A percentile compares a stretch with the other conserved stretches of the same genome.
Evolutionary conservation across 192 early-diverging fungal species (phyloP).

Genomic region (Pilobolus umbonatus): DNA sequence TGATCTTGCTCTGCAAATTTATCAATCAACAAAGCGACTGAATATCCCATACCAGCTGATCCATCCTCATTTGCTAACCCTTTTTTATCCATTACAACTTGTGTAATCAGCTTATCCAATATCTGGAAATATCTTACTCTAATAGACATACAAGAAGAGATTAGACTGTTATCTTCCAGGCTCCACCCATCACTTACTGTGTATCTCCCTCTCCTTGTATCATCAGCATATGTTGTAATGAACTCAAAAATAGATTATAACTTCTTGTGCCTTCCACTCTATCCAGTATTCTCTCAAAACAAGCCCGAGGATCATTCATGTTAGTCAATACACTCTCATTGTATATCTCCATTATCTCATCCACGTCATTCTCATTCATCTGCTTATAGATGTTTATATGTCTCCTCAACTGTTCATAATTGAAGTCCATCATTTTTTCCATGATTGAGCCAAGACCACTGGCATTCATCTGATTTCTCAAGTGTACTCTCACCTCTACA

Average conservation of each 20-base stretch:
- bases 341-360: slow-evolving; percentile 57
- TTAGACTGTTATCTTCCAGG: background rate
- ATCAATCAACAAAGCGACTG: slow-evolving; percentile 63
- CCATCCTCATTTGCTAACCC: slow-evolving; percentile 51
- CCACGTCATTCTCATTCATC: slow-evolving; percentile 41
- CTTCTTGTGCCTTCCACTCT: slow-evolving; percentile 69
- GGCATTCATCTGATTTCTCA: slow-evolving; percentile 66
- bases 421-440: slow-evolving; percentile 48
- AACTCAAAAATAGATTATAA: slow-evolving; percentile 68
- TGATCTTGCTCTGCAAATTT: slow-evolving; percentile 79
- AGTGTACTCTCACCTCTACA: slow-evolving; percentile 66
- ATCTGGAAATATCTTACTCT: slow-evolving; percentile 75
- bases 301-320: slow-evolving; percentile 75
- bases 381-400: slow-evolving; percentile 30
- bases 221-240: slow-evolving; percentile 69
- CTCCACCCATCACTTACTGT: slow-evolving; percentile 22
- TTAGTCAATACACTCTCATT: slow-evolving; percentile 64
- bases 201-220: slow-evolving; percentile 65
- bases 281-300: slow-evolving; percentile 64
- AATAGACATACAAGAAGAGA: slow-evolving; percentile 8
- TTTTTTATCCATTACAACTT: slow-evolving; percentile 75
- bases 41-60: slow-evolving; percentile 55
- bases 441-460: slow-evolving; percentile 68
- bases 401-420: slow-evolving; percentile 43
- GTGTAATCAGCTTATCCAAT: slow-evolving; percentile 69